Evolutionary conservation across 2,329 filamentous ascomycete species (phyloP).

Genomic region (Claviceps quebecensis): DNA sequence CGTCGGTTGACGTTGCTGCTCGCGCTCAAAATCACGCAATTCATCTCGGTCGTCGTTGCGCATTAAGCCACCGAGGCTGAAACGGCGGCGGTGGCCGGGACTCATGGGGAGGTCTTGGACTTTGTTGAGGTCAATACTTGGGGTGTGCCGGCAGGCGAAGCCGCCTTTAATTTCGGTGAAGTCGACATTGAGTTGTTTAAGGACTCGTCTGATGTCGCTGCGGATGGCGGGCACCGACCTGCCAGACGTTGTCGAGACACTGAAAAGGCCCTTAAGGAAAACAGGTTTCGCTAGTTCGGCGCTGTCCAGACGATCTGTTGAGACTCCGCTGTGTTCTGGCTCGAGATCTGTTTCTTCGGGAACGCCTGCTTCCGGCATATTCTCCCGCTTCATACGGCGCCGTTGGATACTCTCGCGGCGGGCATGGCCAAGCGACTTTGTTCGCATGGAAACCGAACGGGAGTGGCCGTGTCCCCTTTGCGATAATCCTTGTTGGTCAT

Average conservation of each 20-base stretch:
- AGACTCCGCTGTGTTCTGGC: constrained; percentile 45
- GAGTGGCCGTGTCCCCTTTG: constrained; percentile 37
- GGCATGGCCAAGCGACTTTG: constrained; percentile 81
- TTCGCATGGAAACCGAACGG: constrained; percentile 52
- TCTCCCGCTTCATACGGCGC: constrained; percentile 60
- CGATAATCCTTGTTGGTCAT: constrained; percentile 36
- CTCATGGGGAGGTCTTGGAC: constrained; percentile 51
- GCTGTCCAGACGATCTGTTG: constrained; percentile 47
- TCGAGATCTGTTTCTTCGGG: constrained; percentile 86
- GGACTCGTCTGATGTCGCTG: constrained; percentile 76
- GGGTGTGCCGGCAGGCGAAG: constrained; percentile 76
- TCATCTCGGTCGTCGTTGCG: constrained; percentile 53
- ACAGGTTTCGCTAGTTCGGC: constrained; percentile 84
- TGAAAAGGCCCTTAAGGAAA: constrained; percentile 91
- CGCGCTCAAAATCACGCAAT: constrained; percentile 42
- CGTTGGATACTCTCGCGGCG: constrained; percentile 86
- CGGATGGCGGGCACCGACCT: constrained; percentile 79
- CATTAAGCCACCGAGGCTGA: constrained; percentile 63
- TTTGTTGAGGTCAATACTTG: constrained; percentile 76
- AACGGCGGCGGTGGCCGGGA: constrained; percentile 50
- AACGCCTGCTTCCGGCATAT: constrained; percentile 60
- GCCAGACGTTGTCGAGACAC: constrained; percentile 88
- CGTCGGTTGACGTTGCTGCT: constrained; percentile 19
- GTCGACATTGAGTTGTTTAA: constrained; percentile 79
- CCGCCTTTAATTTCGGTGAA: constrained; percentile 87